Base-by-base conservation (phyloP, 768 basidiomycete genomes). In the Mycena venus region DNA sequence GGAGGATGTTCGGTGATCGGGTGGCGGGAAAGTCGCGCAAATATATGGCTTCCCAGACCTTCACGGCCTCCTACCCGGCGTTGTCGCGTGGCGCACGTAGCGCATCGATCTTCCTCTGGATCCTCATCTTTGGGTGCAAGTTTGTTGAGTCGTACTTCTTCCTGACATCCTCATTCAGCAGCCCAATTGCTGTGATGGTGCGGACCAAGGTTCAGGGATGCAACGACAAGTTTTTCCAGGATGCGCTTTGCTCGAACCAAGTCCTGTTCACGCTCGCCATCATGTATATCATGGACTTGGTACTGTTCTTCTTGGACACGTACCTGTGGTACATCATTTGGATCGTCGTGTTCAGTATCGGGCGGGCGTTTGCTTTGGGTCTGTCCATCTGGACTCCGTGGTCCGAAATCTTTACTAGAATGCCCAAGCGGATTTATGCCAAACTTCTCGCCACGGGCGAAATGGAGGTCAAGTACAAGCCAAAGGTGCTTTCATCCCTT, bases 241-340 rank as follows among this genome's bases (percentile, higher is more conserved):
- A 82, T 67, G 88, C 87, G 9, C 87, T 99, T 8, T 99, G 98
- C 86, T 88, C 91, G 42, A 96, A 98, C 80, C 98, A 99, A 72
- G 95, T 98, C 47, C 91, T 94, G 0, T 99, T 99, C 85, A 93
- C 98, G 0, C 91, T 99, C 73, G 88, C 97, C 47, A 97, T 99
- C 89, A 99, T 99, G 98, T 99, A 98, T 87, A 83, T 98, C 84
- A 99, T 99, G 98, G 98, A 99, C 82, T 85, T 99, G 77, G 89
- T 96, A 70, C 88, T 99, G 78, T 99, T 99, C 92, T 99, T 99
- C 92, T 87, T 99, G 86, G 98, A 99, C 88, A 99, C 98, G 56
- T 99, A 99, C 89, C 86, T 99, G 55, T 99, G 98, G 98, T 99
- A 98, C 86, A 96, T 99, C 87, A 97, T 99, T 82, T 99, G 98